A percentile compares a stretch with the other conserved stretches of the same genome.
Evolutionary conservation across 495 filamentous ascomycete species (phyloP).

Genomic region (Hypomontagnella submonticulosa): DNA sequence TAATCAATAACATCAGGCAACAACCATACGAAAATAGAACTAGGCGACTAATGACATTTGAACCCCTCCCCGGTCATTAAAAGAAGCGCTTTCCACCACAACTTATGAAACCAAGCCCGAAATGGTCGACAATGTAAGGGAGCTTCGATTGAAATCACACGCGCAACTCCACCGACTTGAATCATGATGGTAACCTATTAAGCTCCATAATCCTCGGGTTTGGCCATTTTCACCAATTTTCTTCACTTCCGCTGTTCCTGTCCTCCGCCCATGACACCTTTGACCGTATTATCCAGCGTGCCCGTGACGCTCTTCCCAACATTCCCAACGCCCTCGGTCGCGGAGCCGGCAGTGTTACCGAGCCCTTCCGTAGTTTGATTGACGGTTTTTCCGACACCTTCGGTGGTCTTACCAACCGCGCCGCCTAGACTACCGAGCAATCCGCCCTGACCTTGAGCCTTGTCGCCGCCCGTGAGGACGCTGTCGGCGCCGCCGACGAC

Average conservation of each 20-base stretch:
- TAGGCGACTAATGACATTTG: no score
- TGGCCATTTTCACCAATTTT: no score
- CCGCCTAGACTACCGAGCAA: constrained; percentile 51
- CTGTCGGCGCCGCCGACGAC: constrained; percentile 52
- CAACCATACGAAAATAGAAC: no score
- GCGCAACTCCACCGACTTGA: no score
- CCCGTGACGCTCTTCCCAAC: constrained; percentile 43
- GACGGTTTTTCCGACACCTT: constrained; percentile 45
- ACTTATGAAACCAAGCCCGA: no score
- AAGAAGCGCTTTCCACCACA: no score
- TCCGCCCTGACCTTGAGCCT: constrained; percentile 55
- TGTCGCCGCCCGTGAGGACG: constrained; percentile 54
- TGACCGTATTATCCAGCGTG: constrained; percentile 36
- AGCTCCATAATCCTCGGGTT: no score
- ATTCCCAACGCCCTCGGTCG: constrained; percentile 46
- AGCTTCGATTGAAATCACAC: no score
- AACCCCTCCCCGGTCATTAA: no score
- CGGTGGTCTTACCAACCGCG: constrained; percentile 51
- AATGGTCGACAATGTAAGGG: no score
- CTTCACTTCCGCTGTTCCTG: constrained; percentile 19
- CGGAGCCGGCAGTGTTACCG: constrained; percentile 47
- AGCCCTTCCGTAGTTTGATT: constrained; percentile 48
- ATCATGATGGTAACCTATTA: no score
- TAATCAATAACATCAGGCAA: no score
- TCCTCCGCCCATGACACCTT: constrained; percentile 35